These are phyloP conservation scores for Rhododendron molle DNA, from an alignment of 148 eudicot genomes.

Conservation along the genomic window DNA sequence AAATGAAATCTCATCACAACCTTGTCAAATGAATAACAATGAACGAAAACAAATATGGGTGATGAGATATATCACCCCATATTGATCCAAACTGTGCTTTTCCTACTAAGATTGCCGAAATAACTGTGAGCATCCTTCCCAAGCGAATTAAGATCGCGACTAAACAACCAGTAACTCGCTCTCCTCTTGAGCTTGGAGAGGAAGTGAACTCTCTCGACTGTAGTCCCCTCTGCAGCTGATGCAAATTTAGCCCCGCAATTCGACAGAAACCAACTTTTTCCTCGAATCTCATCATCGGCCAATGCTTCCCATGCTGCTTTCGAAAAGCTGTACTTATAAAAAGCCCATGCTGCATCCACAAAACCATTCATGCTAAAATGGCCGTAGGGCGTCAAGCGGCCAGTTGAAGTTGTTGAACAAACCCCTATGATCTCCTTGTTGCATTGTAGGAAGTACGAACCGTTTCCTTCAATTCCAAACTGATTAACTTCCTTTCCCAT, in stretches of 20 bases:
- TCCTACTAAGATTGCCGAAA: too few relatives aligned
- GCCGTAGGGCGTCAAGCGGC: neutral
- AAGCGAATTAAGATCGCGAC: neutral
- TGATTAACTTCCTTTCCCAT: neutral
- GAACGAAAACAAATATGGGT: too few relatives aligned
- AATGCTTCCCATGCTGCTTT: too few relatives aligned
- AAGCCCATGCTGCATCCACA: too few relatives aligned
- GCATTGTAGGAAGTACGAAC: neutral
- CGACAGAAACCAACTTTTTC: too few relatives aligned
- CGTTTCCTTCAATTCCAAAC: neutral
- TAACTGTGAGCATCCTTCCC: neutral
- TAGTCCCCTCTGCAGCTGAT: neutral
- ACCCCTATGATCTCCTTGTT: neutral
- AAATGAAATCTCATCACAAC: too few relatives aligned
- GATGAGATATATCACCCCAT: too few relatives aligned
- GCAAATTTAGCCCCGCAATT: neutral
- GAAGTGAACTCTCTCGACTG: neutral
- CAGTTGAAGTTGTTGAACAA: neutral
- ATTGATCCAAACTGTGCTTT: too few relatives aligned
- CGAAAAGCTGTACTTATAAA: too few relatives aligned
- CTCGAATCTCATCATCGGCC: too few relatives aligned
- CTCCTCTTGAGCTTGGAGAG: neutral
- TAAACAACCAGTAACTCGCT: neutral
- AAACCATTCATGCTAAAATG: too few relatives aligned
- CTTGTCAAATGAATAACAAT: too few relatives aligned